Evolutionary conservation across 331 rosid species (phyloP).

Genomic region (Acacia pycnantha): DNA sequence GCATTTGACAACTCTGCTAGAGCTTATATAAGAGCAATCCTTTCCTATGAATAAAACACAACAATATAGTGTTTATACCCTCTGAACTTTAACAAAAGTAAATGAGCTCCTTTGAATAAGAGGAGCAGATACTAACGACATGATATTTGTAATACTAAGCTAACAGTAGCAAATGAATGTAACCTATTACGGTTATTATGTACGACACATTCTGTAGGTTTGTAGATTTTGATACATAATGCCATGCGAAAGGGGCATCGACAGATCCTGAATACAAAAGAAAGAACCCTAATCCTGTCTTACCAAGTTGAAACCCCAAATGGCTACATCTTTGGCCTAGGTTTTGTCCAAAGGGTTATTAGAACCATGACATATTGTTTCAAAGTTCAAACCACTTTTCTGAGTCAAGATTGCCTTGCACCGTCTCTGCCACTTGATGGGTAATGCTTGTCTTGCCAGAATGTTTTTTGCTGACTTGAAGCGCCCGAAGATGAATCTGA

Average conservation of each 20-base stretch:
- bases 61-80: too few relatives aligned
- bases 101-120: not conserved
- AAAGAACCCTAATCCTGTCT: conserved; percentile 81
- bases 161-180: too few relatives aligned
- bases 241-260: conserved; percentile 88
- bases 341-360: conserved; percentile 71
- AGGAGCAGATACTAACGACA: too few relatives aligned
- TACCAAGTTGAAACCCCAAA: conserved; percentile 51
- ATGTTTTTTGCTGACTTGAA: not conserved
- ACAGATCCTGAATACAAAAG: conserved; percentile 63
- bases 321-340: conserved; percentile 75
- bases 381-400: conserved; percentile 11
- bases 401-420: conserved; percentile 10
- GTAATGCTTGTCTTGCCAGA: conserved; percentile 6
- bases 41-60: too few relatives aligned
- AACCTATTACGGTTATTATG: conserved; percentile 10
- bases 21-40: too few relatives aligned
- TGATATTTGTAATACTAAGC: not conserved
- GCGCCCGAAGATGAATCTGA: conserved; percentile 18
- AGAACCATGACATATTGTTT: conserved; percentile 17
- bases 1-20: too few relatives aligned
- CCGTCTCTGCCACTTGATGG: conserved; percentile 17
- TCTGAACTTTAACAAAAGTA: too few relatives aligned
- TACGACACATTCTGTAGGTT: conserved; percentile 18
- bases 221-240: conserved; percentile 79